Evolutionary conservation across 768 basidiomycete species (phyloP).

Genomic region (Podaxis mareebaensis): DNA sequence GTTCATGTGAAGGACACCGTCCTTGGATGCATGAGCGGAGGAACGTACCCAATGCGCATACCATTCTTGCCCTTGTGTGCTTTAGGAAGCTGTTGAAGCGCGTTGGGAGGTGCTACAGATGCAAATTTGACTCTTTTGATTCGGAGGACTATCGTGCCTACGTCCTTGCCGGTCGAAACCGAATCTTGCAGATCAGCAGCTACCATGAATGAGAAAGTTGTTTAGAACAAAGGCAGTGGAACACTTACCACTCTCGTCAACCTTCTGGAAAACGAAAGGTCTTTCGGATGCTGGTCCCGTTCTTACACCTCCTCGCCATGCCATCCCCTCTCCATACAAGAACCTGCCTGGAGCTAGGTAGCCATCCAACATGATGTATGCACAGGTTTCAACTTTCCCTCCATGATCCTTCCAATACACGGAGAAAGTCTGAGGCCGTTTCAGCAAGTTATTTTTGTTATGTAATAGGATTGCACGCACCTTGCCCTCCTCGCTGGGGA

Average conservation of each 20-base stretch:
- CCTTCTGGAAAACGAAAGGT: conserved; percentile 59
- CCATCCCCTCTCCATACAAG: conserved; percentile 54
- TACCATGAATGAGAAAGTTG: conserved; percentile 5
- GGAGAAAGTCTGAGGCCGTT: conserved; percentile 46
- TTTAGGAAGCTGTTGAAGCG: conserved; percentile 39
- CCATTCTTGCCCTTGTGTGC: conserved; percentile 32
- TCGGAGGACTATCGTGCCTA: conserved; percentile 55
- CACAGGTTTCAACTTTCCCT: conserved; percentile 51
- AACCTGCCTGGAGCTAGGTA: conserved; percentile 63
- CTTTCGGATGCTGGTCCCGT: conserved; percentile 50
- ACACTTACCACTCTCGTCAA: conserved; percentile 37
- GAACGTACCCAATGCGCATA: conserved; percentile 47
- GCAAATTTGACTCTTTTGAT: conserved; percentile 45
- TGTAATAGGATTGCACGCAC: conserved; percentile 29
- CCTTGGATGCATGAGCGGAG: background rate
- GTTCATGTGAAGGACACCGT: background rate
- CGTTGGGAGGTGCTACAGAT: conserved; percentile 41
- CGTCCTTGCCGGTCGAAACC: conserved; percentile 31
- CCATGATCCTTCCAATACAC: conserved; percentile 69
- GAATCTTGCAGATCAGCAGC: conserved; percentile 18
- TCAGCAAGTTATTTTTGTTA: background rate
- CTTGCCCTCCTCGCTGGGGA: conserved; percentile 61
- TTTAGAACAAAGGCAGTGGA: background rate
- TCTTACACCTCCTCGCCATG: conserved; percentile 54
- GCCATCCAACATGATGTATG: conserved; percentile 67